phyloP scores from a whole-genome alignment of 1,284 basidiomycete species.

The Puccinia hordei region DNA sequence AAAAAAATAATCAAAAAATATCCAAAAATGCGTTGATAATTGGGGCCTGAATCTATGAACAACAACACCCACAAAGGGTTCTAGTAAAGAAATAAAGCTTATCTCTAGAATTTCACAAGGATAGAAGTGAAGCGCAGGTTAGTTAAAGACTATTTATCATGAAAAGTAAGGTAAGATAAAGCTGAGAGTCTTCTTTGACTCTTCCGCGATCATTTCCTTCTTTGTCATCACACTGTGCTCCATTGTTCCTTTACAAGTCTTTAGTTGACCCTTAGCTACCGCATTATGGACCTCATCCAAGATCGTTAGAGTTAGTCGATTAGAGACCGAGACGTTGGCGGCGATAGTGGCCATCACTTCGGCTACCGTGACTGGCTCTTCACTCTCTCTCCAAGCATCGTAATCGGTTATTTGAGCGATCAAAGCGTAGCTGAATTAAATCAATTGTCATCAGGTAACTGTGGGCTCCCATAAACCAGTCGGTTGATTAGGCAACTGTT shows the following conservation, averaged over 20 bases:
- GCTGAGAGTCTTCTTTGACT: conserved; percentile 72
- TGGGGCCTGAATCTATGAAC: too few species aligned
- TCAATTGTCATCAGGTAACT: neutral
- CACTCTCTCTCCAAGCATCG: conserved; percentile 67
- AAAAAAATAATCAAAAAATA: too few species aligned
- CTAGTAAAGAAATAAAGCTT: too few species aligned
- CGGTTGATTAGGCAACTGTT: neutral
- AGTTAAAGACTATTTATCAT: neutral
- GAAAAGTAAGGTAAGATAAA: conserved; percentile 72
- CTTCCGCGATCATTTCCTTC: conserved; percentile 66
- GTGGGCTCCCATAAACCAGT: neutral
- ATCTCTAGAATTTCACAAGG: neutral
- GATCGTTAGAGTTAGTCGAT: conserved; percentile 69
- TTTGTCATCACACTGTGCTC: conserved; percentile 80
- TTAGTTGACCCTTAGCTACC: conserved; percentile 65
- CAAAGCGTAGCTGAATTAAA: conserved; percentile 32
- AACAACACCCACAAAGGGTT: too few species aligned
- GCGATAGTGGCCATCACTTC: conserved; percentile 85
- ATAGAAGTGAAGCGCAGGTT: neutral
- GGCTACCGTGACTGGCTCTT: conserved; percentile 79
- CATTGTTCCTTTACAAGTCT: conserved; percentile 76
- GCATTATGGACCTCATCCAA: conserved; percentile 75
- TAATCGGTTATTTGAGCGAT: conserved; percentile 59
- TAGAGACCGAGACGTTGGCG: conserved; percentile 79
- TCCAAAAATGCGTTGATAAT: too few species aligned